These are phyloP conservation scores for Russula sp. DNA, from an alignment of 768 basidiomycete species.

Conservation along the genomic window DNA sequence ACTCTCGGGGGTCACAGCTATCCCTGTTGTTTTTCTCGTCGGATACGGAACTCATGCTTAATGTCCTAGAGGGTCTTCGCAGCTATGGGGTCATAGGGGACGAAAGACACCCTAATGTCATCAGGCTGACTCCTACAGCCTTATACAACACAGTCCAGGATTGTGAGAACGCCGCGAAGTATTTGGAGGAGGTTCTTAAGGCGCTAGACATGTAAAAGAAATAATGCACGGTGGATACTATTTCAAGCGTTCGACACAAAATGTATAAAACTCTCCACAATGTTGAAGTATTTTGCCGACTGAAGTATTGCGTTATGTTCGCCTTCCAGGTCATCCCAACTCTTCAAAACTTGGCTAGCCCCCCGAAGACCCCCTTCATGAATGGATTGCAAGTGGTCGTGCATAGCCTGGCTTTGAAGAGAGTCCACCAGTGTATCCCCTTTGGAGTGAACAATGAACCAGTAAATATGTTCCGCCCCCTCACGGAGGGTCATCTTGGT, in stretches of 20 bases:
- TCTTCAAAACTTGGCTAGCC: constrained; percentile 26
- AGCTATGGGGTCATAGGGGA: constrained; percentile 83
- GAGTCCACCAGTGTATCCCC: constrained; percentile 63
- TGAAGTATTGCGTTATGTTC: constrained; percentile 52
- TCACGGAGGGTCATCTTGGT: constrained; percentile 35
- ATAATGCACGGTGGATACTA: not conserved
- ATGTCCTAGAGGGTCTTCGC: constrained; percentile 52
- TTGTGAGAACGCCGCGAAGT: constrained; percentile 58
- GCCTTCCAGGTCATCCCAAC: constrained; percentile 35
- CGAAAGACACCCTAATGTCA: constrained; percentile 86
- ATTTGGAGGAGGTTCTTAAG: constrained; percentile 54
- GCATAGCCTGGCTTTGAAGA: constrained; percentile 55
- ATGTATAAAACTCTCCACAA: constrained; percentile 38
- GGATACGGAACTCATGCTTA: constrained; percentile 58
- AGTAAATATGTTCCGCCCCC: constrained; percentile 36
- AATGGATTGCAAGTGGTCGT: constrained; percentile 40
- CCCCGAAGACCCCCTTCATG: constrained; percentile 26
- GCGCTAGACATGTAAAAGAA: constrained; percentile 20
- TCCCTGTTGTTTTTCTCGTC: constrained; percentile 73
- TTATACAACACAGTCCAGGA: constrained; percentile 83
- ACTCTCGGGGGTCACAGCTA: constrained; percentile 76
- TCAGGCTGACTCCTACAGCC: constrained; percentile 79
- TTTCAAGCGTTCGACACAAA: not conserved
- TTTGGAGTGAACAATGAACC: constrained; percentile 70
- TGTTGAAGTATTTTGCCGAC: constrained; percentile 36